A percentile compares a stretch with the other conserved stretches of the same genome.
These are phyloP conservation scores for Phytopythium oedochilum DNA, from an alignment of 352 stramenopile genomes.

Conservation along the genomic window DNA sequence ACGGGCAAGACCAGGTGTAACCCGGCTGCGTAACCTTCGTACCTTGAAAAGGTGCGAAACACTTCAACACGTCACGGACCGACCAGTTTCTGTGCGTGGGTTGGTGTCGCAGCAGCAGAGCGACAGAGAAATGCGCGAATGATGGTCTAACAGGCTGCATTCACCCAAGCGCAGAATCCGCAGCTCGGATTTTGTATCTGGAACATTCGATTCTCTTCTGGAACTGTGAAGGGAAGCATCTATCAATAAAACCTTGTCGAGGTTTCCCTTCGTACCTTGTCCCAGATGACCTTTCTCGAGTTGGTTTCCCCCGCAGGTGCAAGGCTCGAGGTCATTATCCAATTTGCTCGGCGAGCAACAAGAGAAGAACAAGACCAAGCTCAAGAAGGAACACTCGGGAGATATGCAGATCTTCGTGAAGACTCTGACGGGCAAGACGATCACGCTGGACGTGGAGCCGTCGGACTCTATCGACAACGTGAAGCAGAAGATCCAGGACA, in stretches of 20 bases:
- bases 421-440: conserved; percentile 85
- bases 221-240: neutral
- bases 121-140: conserved; percentile 3
- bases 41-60: neutral
- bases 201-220: conserved; percentile 3
- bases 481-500: conserved; percentile 95
- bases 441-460: conserved; percentile 28
- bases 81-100: neutral
- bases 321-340: conserved; percentile 9
- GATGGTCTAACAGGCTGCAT: neutral
- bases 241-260: neutral
- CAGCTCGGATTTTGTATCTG: conserved; percentile 2
- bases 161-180: neutral
- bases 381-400: conserved; percentile 13
- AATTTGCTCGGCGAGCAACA: conserved; percentile 12
- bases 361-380: conserved; percentile 13
- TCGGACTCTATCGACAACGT: conserved; percentile 49
- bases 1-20: too few species aligned
- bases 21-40: too few species aligned
- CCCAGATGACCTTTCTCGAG: neutral
- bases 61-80: neutral
- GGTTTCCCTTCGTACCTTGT: neutral
- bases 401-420: conserved; percentile 89
- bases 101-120: conserved; percentile 1
- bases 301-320: neutral